These are phyloP conservation scores for Gonium pectorale DNA, from an alignment of 139 green algal species.

Conservation along the genomic window DNA sequence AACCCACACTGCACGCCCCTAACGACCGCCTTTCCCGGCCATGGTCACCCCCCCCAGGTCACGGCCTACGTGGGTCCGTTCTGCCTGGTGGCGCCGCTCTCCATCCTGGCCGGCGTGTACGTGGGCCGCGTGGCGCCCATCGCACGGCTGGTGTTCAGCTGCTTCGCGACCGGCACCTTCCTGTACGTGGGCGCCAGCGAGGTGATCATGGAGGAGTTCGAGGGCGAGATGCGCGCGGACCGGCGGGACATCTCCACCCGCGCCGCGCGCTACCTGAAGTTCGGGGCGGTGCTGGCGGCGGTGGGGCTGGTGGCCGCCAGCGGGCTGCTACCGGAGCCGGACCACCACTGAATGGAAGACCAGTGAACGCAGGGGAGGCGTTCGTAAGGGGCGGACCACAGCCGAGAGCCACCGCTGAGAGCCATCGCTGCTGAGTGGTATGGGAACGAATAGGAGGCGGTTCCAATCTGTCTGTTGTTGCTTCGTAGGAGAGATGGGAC, in stretches of 20 bases:
- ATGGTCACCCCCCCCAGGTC: constrained; percentile 46
- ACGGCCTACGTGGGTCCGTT: constrained; percentile 59
- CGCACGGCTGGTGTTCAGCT: constrained; percentile 58
- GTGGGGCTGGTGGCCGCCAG: constrained; percentile 51
- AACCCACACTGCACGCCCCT: no score
- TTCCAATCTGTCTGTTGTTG: no score
- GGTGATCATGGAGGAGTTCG: constrained; percentile 67
- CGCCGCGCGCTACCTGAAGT: constrained; percentile 55
- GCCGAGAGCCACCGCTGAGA: no score
- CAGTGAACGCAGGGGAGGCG: no score
- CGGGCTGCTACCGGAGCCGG: constrained; percentile 45
- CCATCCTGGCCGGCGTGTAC: constrained; percentile 50
- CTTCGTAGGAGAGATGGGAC: no score
- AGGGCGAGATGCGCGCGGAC: constrained; percentile 54
- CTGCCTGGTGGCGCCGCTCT: constrained; percentile 51
- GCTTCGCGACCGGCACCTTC: constrained; percentile 68
- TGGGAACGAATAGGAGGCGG: no score
- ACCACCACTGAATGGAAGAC: constrained; percentile 57
- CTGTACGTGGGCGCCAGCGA: constrained; percentile 66
- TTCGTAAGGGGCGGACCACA: no score
- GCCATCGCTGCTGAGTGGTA: no score
- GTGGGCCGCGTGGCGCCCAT: constrained; percentile 47
- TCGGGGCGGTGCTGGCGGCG: constrained; percentile 49
- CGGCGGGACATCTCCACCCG: constrained; percentile 29
- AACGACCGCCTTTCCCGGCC: no score